A percentile compares a stretch with the other conserved stretches of the same genome.
Conservation (phyloP, 2,329 filamentous ascomycete genomes). For the Paracamarosporium sp. region DNA sequence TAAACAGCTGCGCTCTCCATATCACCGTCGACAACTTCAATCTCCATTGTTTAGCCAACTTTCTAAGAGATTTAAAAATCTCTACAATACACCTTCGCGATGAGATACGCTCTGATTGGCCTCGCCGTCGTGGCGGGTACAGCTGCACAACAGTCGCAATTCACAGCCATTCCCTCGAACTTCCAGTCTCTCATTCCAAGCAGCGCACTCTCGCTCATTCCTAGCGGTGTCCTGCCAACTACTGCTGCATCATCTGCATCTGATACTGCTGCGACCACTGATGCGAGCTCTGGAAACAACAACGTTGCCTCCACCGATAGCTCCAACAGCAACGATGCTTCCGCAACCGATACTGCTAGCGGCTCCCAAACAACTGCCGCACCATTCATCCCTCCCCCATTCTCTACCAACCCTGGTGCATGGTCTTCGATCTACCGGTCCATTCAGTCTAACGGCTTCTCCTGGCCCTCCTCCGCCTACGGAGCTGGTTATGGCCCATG, state of each 20-base stretch:
- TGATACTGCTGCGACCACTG: neutral
- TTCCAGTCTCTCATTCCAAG: neutral
- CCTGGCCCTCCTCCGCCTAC: slow-evolving; percentile 30
- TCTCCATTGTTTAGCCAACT: neutral
- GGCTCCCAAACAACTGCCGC: neutral
- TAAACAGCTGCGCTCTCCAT: neutral
- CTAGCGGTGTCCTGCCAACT: slow-evolving; percentile 2
- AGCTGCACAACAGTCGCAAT: neutral
- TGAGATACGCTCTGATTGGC: slow-evolving; percentile 9
- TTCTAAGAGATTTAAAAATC: neutral
- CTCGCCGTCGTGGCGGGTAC: slow-evolving; percentile 10
- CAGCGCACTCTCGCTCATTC: neutral
- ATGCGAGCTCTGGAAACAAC: no score
- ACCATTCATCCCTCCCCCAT: slow-evolving; percentile 6
- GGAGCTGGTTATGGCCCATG: slow-evolving; percentile 26
- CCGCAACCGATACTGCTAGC: neutral
- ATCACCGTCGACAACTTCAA: neutral
- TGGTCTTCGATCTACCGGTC: slow-evolving; percentile 37
- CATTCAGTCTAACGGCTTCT: slow-evolving; percentile 28
- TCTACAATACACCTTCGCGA: neutral
- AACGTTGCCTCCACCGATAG: neutral
- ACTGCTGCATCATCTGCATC: neutral
- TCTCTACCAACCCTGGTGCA: slow-evolving; percentile 21
- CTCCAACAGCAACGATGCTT: neutral
- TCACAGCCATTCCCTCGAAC: neutral